Evolutionary conservation across 345 rosid species (phyloP).

Genomic region (Pugionium dolabratum): DNA sequence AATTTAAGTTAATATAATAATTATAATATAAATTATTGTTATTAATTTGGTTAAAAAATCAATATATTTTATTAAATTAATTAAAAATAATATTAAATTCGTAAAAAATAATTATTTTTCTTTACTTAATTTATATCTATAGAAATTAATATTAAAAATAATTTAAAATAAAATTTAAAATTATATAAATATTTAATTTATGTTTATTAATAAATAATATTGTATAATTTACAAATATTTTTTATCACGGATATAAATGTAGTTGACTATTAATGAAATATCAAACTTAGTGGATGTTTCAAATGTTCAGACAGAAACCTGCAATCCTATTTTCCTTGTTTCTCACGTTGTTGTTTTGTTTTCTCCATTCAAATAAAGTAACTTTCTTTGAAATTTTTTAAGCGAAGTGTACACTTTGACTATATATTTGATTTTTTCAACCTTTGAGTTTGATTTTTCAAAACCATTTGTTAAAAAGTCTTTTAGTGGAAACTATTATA

Average conservation of each 20-base stretch:
- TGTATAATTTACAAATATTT: neutral
- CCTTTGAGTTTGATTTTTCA: slow-evolving; percentile 4
- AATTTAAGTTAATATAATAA: too few species aligned
- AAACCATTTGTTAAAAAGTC: neutral
- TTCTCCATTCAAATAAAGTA: slow-evolving; percentile 31
- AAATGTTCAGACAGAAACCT: slow-evolving; percentile 21
- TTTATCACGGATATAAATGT: neutral
- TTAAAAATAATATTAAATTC: too few species aligned
- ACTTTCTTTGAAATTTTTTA: slow-evolving; percentile 17
- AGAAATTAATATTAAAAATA: too few species aligned
- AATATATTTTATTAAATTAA: too few species aligned
- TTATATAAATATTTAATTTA: neutral
- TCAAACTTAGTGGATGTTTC: slow-evolving; percentile 22
- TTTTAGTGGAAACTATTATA: neutral
- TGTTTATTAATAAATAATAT: too few species aligned
- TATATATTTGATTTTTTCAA: slow-evolving; percentile 1
- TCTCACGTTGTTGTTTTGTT: slow-evolving; percentile 6
- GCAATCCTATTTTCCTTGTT: neutral
- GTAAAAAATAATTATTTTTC: neutral
- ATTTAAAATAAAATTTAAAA: too few species aligned
- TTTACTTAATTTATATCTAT: too few species aligned
- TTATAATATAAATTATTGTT: too few species aligned
- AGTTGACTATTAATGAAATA: neutral
- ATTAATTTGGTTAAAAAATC: neutral
- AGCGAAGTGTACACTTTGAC: neutral